Evolutionary conservation across 163 green algal genomes (phyloP).

Genomic region (Chlorella variabilis): DNA sequence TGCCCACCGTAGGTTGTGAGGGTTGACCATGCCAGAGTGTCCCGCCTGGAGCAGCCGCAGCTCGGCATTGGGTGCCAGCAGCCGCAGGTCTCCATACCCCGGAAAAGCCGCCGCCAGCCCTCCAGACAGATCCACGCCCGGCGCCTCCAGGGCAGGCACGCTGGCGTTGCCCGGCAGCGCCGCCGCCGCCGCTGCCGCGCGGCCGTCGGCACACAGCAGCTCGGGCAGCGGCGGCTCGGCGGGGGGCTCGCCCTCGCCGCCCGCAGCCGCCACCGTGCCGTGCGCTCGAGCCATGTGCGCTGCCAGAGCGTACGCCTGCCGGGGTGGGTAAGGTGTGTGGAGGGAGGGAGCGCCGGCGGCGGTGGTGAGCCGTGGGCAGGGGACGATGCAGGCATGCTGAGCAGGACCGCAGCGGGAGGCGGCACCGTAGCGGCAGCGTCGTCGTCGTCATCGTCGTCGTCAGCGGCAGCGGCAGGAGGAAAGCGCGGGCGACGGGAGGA

Average conservation of each 20-base stretch:
- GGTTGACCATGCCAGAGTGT: constrained; percentile 61
- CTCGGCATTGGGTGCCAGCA: constrained; percentile 86
- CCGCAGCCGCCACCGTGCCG: constrained; percentile 1
- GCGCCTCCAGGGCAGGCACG: constrained; percentile 41
- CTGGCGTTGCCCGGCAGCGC: constrained; percentile 66
- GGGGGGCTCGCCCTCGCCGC: not conserved
- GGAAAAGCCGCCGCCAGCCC: constrained; percentile 58
- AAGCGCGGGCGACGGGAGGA: too few species aligned
- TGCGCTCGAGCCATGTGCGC: constrained; percentile 54
- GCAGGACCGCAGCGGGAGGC: too few species aligned
- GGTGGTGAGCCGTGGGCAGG: too few species aligned
- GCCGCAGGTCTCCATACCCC: constrained; percentile 74
- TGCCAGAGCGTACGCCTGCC: constrained; percentile 76
- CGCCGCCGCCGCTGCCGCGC: constrained; percentile 21
- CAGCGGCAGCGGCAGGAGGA: too few species aligned
- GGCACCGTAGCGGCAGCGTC: too few species aligned
- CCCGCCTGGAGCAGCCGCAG: constrained; percentile 74
- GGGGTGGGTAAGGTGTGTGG: too few species aligned
- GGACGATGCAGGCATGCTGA: not conserved
- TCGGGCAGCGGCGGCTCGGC: constrained; percentile 32
- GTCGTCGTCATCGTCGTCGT: too few species aligned
- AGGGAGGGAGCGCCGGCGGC: not conserved
- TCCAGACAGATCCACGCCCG: constrained; percentile 43
- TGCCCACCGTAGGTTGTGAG: constrained; percentile 51
- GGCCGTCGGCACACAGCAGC: constrained; percentile 42